Base-by-base conservation (phyloP, 2,329 filamentous ascomycete genomes). In the Bipolaris sorokiniana region DNA sequence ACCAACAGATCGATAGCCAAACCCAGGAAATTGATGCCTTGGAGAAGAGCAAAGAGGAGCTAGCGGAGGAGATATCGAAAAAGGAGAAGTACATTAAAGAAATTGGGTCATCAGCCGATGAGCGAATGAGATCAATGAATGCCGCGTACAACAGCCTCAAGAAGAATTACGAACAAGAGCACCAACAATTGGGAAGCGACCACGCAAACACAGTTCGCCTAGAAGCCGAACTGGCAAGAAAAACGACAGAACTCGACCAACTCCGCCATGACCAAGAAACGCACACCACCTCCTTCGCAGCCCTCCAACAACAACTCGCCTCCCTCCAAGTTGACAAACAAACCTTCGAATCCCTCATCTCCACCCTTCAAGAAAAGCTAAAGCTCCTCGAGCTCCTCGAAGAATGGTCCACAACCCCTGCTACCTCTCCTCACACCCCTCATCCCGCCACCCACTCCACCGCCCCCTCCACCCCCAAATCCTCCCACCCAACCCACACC, bases 321-420 rank as follows among this genome's bases (percentile, higher is more conserved):
- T 52, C 62, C 2, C 51, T 77, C 16, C 59, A 63, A 13, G 68
- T 74, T 42, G 70, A 67, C 36, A 77, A 76, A 53, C 65, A 63
- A 15, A 59, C 66, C 0, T 75, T 76, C 11, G 66, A 72, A 49
- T 56, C 60, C 3, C 58, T 76, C 28, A 68, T 77, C 4, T 58
- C 62, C 7, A 69, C 61, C 6, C 62, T 77, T 1, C 63, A 74
- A 44, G 66, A 73, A 38, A 74, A 73, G 57, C 65, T 70, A 4
- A 59, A 56, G 16, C 64, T 71, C 3, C 49, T 76, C 2, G 64
- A 73, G 28, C 59, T 64, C 1, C 57, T 72, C 1, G 58, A 63
- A 20, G 66, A 75, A 40, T 69, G 68, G 64, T 28, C 26, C 26
- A 5, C 26, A 5, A 23, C 23, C 23, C 7, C 23, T 3, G 7